A percentile compares a stretch with the other conserved stretches of the same genome.
phyloP scores from a whole-genome alignment of 306 rosid genomes.

The Benincasa hispida region DNA sequence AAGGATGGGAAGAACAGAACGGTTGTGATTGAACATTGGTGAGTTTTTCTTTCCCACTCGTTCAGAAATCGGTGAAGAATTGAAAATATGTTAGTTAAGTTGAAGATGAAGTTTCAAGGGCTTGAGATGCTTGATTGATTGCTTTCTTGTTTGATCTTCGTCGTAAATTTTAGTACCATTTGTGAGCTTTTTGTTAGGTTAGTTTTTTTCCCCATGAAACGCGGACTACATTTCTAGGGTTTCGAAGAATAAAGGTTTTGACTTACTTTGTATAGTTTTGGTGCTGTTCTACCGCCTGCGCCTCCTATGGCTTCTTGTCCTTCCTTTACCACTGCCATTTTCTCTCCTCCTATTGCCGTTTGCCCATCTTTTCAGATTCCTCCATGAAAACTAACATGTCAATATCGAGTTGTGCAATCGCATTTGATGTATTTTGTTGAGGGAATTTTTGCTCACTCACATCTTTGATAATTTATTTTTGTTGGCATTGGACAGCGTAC shows the following conservation, averaged over 20 bases:
- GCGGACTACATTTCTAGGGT: background rate
- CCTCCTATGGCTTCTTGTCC: background rate
- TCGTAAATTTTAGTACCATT: background rate
- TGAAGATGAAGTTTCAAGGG: background rate
- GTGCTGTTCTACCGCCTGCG: background rate
- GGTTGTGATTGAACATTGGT: constrained; percentile 46
- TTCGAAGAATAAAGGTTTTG: background rate
- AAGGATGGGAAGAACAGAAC: constrained; percentile 9
- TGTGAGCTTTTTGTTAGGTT: background rate
- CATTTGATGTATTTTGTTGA: background rate
- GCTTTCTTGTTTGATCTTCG: background rate
- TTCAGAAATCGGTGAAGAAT: background rate
- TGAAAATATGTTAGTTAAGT: background rate
- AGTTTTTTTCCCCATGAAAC: background rate
- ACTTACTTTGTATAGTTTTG: background rate
- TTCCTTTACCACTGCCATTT: background rate
- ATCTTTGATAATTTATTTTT: background rate
- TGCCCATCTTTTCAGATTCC: background rate
- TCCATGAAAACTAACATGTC: background rate
- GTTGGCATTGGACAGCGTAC: background rate
- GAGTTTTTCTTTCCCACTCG: background rate
- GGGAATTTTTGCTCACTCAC: background rate
- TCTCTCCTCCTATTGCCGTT: background rate
- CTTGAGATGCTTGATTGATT: background rate
- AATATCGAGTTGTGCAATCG: background rate